Conservation (phyloP, 1,284 basidiomycete genomes). For the Kwoniella shivajii region DNA sequence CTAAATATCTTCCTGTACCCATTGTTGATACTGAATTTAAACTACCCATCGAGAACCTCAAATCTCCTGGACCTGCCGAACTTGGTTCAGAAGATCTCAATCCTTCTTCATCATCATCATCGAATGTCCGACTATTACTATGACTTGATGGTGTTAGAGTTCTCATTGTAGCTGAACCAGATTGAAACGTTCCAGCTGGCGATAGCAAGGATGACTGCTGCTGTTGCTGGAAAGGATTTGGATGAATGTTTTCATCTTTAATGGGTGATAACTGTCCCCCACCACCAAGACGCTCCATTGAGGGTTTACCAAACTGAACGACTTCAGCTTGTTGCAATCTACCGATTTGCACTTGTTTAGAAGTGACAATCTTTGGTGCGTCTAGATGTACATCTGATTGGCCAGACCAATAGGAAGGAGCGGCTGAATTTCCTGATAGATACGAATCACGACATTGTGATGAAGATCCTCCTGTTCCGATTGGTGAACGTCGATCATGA, state of each 20-base stretch:
- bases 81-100: constrained; percentile 19
- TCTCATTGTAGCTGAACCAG: constrained; percentile 3
- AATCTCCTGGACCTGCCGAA: constrained; percentile 30
- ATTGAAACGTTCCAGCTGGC: constrained; percentile 9
- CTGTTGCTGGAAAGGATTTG: background rate
- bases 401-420: constrained; percentile 52
- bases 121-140: constrained; percentile 16
- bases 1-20: constrained; percentile 40
- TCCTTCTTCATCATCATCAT: constrained; percentile 29
- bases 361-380: constrained; percentile 53
- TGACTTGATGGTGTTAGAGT: constrained; percentile 26
- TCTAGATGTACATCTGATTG: constrained; percentile 50
- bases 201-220: background rate
- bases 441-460: constrained; percentile 37
- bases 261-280: constrained; percentile 3
- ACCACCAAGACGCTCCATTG: constrained; percentile 12
- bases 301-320: constrained; percentile 40
- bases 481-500: constrained; percentile 16
- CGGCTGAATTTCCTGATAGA: constrained; percentile 39
- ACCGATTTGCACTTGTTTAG: constrained; percentile 51
- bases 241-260: constrained; percentile 1
- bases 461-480: background rate
- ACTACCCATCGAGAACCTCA: constrained; percentile 54
- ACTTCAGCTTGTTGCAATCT: constrained; percentile 53
- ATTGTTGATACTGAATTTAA: constrained; percentile 43